Percentiles rank a stretch among this genome's conserved stretches.
These are phyloP conservation scores for Wickerhamiella kazuoi DNA, from an alignment of 805 yeast genomes.

Conservation along the genomic window DNA sequence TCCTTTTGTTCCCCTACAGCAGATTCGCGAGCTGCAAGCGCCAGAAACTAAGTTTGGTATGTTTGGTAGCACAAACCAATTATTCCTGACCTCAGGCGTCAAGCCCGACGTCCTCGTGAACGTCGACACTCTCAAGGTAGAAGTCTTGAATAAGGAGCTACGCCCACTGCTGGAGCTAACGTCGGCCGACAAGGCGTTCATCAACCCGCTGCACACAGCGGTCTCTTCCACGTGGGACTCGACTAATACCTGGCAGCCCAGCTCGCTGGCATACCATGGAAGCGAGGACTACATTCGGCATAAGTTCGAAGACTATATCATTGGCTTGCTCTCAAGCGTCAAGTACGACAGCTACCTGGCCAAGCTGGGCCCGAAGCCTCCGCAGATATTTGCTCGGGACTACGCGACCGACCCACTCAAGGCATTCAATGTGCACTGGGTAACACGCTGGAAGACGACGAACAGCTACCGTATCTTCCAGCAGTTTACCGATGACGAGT, in stretches of 20 bases:
- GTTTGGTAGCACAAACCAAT: conserved; percentile 76
- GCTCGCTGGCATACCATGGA: conserved; percentile 37
- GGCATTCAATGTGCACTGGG: conserved; percentile 30
- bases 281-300: conserved; percentile 78
- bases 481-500: conserved; percentile 44
- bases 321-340: conserved; percentile 53
- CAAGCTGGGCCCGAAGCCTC: conserved; percentile 24
- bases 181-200: conserved; percentile 57
- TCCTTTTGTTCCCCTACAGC: conserved; percentile 91
- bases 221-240: conserved; percentile 25
- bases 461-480: conserved; percentile 39
- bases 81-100: conserved; percentile 47
- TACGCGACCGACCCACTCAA: conserved; percentile 23
- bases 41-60: conserved; percentile 44
- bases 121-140: conserved; percentile 29
- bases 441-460: conserved; percentile 36
- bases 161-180: conserved; percentile 31
- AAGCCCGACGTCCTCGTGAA: conserved; percentile 59
- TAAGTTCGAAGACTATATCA: conserved; percentile 78
- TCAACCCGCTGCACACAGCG: conserved; percentile 41
- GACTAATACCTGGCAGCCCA: conserved; percentile 25
- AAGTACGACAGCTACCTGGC: conserved; percentile 46
- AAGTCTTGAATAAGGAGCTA: conserved; percentile 28
- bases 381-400: conserved; percentile 15
- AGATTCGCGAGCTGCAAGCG: conserved; percentile 51